phyloP scores from a whole-genome alignment of 192 early-diverging fungal species.

The Linnemannia hyalina region DNA sequence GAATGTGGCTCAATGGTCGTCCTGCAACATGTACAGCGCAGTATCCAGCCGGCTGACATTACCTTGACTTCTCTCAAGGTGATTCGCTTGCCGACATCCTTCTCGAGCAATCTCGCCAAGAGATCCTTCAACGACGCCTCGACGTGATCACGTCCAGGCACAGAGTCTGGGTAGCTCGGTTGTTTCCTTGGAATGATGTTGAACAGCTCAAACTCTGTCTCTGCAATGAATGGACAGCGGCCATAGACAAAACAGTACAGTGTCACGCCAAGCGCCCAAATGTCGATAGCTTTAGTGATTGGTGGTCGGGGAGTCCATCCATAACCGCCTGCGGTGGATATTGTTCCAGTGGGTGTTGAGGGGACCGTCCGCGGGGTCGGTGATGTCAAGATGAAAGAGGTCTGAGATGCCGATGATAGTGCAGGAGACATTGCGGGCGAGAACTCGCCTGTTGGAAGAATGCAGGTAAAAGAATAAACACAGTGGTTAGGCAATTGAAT shows the following conservation, averaged over 20 bases:
- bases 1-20: neutral
- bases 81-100: slow-evolving; percentile 87
- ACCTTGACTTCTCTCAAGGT: slow-evolving; percentile 90
- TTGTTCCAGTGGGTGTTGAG: slow-evolving; percentile 29
- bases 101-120: slow-evolving; percentile 81
- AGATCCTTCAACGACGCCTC: slow-evolving; percentile 78
- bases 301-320: slow-evolving; percentile 55
- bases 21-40: too few relatives aligned
- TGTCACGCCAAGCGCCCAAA: slow-evolving; percentile 98
- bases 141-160: slow-evolving; percentile 64
- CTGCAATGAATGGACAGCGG: slow-evolving; percentile 91
- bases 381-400: slow-evolving; percentile 45
- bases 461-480: neutral
- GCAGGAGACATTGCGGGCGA: slow-evolving; percentile 38
- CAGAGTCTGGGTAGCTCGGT: slow-evolving; percentile 68
- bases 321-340: slow-evolving; percentile 21
- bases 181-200: slow-evolving; percentile 86
- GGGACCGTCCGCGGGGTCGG: slow-evolving; percentile 37
- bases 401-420: slow-evolving; percentile 36
- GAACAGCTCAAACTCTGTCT: slow-evolving; percentile 97
- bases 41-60: neutral
- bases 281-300: slow-evolving; percentile 91
- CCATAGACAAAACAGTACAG: slow-evolving; percentile 96
- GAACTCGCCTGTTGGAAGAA: slow-evolving; percentile 39
- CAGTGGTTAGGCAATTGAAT: neutral